Evolutionary conservation across 148 eudicot species (phyloP).

Genomic region (Diospyros lotus): DNA sequence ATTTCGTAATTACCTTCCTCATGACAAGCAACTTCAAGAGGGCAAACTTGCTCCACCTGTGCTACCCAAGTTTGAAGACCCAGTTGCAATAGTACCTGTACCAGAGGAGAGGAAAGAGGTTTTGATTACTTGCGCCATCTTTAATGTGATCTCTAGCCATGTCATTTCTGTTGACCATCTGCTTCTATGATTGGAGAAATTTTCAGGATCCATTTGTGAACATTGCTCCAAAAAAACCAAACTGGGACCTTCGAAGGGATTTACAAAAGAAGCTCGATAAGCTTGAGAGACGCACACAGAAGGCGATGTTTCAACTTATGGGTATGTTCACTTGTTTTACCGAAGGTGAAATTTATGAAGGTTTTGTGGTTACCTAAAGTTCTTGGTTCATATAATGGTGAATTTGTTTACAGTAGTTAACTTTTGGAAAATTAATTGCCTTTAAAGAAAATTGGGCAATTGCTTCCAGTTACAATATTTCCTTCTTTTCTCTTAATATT

Average conservation of each 20-base stretch:
- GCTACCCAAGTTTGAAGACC: conserved; percentile 92
- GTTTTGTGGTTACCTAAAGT: too few relatives aligned
- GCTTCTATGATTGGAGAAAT: not conserved
- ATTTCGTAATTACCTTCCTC: conserved; percentile 95
- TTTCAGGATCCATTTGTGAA: conserved; percentile 90
- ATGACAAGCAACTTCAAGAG: conserved; percentile 91
- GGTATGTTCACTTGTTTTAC: conserved; percentile 31
- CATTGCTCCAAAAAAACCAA: conserved; percentile 97
- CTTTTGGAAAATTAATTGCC: too few relatives aligned
- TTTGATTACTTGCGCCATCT: not conserved
- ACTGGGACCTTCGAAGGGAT: conserved; percentile 94
- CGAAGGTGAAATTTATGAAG: too few relatives aligned
- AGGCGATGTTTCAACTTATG: conserved; percentile 76
- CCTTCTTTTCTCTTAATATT: too few relatives aligned
- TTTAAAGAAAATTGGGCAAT: too few relatives aligned
- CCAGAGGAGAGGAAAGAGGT: conserved; percentile 88
- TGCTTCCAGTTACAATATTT: too few relatives aligned
- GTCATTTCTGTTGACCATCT: conserved; percentile 4
- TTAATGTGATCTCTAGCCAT: conserved; percentile 10
- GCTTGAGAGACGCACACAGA: conserved; percentile 81
- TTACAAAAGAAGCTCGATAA: conserved; percentile 95
- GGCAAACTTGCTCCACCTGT: conserved; percentile 87
- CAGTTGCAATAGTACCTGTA: conserved; percentile 58
- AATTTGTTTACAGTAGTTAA: too few relatives aligned
- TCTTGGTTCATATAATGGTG: too few relatives aligned